phyloP scores from a whole-genome alignment of 306 rosid species.

The Echinosophora koreensis region DNA sequence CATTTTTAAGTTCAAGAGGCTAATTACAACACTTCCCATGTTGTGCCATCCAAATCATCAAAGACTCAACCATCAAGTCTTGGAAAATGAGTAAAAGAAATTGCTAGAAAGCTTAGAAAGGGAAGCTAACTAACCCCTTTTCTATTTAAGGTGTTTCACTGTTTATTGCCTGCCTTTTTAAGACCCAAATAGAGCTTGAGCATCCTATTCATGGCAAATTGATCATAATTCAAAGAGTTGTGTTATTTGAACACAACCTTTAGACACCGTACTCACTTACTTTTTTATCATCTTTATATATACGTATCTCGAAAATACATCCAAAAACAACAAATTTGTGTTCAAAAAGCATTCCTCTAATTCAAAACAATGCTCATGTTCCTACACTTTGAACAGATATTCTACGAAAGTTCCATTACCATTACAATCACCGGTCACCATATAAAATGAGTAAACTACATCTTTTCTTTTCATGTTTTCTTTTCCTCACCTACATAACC shows the following conservation, averaged over 20 bases:
- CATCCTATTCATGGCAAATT: neutral
- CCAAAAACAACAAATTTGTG: too few species aligned
- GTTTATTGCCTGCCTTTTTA: neutral
- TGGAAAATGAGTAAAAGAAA: neutral
- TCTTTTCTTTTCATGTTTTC: too few species aligned
- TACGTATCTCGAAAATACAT: too few species aligned
- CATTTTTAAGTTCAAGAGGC: slow-evolving; percentile 5
- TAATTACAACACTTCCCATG: slow-evolving; percentile 22
- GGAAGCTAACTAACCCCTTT: slow-evolving; percentile 12
- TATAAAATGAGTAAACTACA: neutral
- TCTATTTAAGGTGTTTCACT: slow-evolving; percentile 11
- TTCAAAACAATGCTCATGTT: neutral
- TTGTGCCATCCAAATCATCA: slow-evolving; percentile 11
- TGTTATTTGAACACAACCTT: too few species aligned
- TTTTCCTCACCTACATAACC: neutral
- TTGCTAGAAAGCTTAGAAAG: neutral
- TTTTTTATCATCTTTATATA: too few species aligned
- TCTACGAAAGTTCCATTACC: slow-evolving; percentile 21
- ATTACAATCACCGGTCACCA: neutral
- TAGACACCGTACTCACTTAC: too few species aligned
- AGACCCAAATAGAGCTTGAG: slow-evolving; percentile 31
- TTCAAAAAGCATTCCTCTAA: too few species aligned
- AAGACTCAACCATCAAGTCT: neutral
- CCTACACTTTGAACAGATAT: neutral
- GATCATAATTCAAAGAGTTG: neutral